Base-by-base conservation (phyloP, 2,329 filamentous ascomycete species). In the Raffaelea arxii region DNA sequence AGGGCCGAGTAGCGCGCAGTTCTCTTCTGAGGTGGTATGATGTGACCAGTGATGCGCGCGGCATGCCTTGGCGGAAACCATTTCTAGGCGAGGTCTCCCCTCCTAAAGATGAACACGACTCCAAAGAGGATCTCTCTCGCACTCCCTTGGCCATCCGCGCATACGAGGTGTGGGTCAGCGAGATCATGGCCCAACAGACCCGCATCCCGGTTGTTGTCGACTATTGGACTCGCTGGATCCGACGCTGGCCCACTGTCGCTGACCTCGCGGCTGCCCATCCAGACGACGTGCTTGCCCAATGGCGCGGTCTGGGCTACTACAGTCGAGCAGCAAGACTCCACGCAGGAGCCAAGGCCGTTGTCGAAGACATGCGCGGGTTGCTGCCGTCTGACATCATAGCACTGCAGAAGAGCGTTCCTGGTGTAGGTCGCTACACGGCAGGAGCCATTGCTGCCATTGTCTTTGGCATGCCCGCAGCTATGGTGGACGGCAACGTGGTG, bases 101-200 rank as follows among this genome's bases (percentile, higher is more conserved):
- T n/a, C 71, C 70, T 9, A 48, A 49, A 4, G 46, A 51, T 4
- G 30, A 7, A 5, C 41, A 21, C 4, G 10, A 23, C 4, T 9
- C 9, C 27, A 30, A 30, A 30, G 47, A 27, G 25, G 25, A n/a
- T 14, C 10, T 12, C 9, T 11, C 25, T 16, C 42, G 42, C 23
- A 21, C 14, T 4, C 59, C 58, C 3, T 63, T 80, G 11, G 70
- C 73, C 48, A 68, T 63, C 25, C 71, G 78, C 41, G 78, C 78
- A 2, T 82, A 82, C 61, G 71, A 81, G 58, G 78, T 82, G 41
- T 82, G 78, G 75, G 79, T 82, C 56, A 78, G 73, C 55, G 78
- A 82, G 62, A 75, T 81, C 53, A 82, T 82, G 78, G 68, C 82
- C 11, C 78, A 82, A 58, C 78, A 82, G 61, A 82, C 78, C 2